Conservation (phyloP, 495 filamentous ascomycete genomes). For the Delitschia confertaspora region DNA sequence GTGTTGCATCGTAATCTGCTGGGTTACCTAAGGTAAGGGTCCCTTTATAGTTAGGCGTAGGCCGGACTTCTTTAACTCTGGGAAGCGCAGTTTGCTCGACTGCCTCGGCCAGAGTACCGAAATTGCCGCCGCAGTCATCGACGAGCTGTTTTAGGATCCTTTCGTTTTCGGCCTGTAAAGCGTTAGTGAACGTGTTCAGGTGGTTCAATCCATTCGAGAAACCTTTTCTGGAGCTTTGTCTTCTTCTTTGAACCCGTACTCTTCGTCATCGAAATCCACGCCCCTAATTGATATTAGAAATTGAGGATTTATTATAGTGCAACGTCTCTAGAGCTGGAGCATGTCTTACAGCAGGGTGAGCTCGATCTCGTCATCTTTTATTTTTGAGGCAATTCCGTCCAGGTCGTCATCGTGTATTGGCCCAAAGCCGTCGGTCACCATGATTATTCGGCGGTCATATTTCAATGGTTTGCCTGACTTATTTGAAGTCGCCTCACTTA, state of each 20-base stretch:
- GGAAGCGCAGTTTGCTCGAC: conserved; percentile 69
- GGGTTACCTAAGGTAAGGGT: conserved; percentile 71
- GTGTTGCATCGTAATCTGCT: conserved; percentile 59
- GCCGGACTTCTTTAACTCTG: conserved; percentile 59
- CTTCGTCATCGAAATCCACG: conserved; percentile 87
- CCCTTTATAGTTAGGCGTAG: conserved; percentile 71
- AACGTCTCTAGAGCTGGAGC: background rate
- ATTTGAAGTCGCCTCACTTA: conserved; percentile 37
- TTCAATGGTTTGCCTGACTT: conserved; percentile 79
- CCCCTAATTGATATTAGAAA: conserved; percentile 50
- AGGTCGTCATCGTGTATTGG: conserved; percentile 58
- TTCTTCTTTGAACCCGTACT: conserved; percentile 90
- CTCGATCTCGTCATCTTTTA: conserved; percentile 64
- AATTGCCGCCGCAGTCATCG: conserved; percentile 57
- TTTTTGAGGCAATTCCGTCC: conserved; percentile 56
- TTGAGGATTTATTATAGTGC: background rate
- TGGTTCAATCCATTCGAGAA: background rate
- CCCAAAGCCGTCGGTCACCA: conserved; percentile 74
- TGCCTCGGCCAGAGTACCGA: conserved; percentile 78
- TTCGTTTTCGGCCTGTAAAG: conserved; percentile 57
- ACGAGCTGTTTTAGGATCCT: conserved; percentile 50
- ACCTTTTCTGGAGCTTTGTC: conserved; percentile 61
- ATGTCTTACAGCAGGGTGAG: conserved; percentile 72
- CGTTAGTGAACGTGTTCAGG: background rate
- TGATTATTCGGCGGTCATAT: conserved; percentile 69